phyloP scores from a whole-genome alignment of 2,329 filamentous ascomycete genomes.

The Hypoxylon sp. region DNA sequence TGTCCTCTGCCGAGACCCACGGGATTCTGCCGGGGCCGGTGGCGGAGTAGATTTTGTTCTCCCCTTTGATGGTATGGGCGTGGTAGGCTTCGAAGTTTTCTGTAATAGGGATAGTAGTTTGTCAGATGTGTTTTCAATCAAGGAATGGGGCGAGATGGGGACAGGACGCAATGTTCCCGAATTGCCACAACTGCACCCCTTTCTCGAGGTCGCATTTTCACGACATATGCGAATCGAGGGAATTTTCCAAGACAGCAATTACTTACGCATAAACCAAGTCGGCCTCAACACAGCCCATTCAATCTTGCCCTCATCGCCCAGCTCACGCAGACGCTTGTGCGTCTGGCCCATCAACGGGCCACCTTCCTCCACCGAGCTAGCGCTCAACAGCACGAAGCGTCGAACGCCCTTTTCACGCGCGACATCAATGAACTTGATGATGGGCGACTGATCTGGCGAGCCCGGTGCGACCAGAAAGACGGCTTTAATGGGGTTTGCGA shows the following conservation, averaged over 20 bases:
- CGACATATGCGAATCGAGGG: not conserved
- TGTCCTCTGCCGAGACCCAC: slow-evolving; percentile 63
- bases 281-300: slow-evolving; percentile 63
- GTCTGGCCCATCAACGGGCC: slow-evolving; percentile 57
- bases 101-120: slow-evolving; percentile 34
- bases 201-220: not conserved
- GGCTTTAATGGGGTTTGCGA: slow-evolving; percentile 51
- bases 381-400: slow-evolving; percentile 63
- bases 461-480: slow-evolving; percentile 61
- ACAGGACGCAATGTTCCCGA: not conserved
- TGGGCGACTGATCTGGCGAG: slow-evolving; percentile 51
- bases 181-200: not conserved
- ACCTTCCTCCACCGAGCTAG: slow-evolving; percentile 56
- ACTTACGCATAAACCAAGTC: slow-evolving; percentile 65
- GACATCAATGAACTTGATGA: slow-evolving; percentile 61
- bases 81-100: slow-evolving; percentile 61
- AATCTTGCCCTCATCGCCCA: slow-evolving; percentile 55
- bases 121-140: not conserved
- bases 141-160: not conserved
- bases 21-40: slow-evolving; percentile 62
- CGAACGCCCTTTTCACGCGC: slow-evolving; percentile 56
- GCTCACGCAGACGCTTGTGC: slow-evolving; percentile 58
- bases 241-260: not conserved
- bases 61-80: slow-evolving; percentile 54
- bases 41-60: slow-evolving; percentile 61